phyloP scores from a whole-genome alignment of 805 yeast species.

The Metschnikowia rubicola region DNA sequence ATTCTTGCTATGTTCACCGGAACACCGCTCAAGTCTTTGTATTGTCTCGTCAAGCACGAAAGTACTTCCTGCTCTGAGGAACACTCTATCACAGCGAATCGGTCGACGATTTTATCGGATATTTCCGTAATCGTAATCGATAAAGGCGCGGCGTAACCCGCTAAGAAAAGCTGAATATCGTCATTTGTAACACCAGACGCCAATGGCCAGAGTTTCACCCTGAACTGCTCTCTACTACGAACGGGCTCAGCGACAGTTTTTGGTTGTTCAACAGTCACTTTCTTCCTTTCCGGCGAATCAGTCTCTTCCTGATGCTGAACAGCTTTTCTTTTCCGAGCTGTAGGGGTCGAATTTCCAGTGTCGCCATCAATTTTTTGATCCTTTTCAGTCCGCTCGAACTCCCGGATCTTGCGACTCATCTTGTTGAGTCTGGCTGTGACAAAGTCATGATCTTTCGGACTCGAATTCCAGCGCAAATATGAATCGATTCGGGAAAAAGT shows the following conservation, averaged over 20 bases:
- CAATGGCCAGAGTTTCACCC: slow-evolving; percentile 53
- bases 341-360: too few species aligned
- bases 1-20: slow-evolving; percentile 46
- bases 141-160: slow-evolving; percentile 57
- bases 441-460: too few species aligned
- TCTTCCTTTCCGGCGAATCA: too few species aligned
- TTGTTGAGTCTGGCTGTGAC: too few species aligned
- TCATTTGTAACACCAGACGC: slow-evolving; percentile 38
- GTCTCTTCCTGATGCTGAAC: too few species aligned
- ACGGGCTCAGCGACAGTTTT: slow-evolving; percentile 6
- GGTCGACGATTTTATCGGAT: not conserved
- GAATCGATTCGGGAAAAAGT: not conserved
- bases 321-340: too few species aligned
- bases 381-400: too few species aligned
- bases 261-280: too few species aligned
- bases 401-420: too few species aligned
- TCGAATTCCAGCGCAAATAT: not conserved
- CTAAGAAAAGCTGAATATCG: slow-evolving; percentile 43
- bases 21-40: slow-evolving; percentile 42
- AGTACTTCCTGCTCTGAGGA: slow-evolving; percentile 43
- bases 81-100: slow-evolving; percentile 60
- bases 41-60: slow-evolving; percentile 59
- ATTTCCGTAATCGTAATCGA: slow-evolving; percentile 26
- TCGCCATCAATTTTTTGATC: too few species aligned
- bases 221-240: slow-evolving; percentile 58